A percentile compares a stretch with the other conserved stretches of the same genome.
Evolutionary conservation across 2,329 filamentous ascomycete species (phyloP).

Genomic region (Chaetomium sp.): DNA sequence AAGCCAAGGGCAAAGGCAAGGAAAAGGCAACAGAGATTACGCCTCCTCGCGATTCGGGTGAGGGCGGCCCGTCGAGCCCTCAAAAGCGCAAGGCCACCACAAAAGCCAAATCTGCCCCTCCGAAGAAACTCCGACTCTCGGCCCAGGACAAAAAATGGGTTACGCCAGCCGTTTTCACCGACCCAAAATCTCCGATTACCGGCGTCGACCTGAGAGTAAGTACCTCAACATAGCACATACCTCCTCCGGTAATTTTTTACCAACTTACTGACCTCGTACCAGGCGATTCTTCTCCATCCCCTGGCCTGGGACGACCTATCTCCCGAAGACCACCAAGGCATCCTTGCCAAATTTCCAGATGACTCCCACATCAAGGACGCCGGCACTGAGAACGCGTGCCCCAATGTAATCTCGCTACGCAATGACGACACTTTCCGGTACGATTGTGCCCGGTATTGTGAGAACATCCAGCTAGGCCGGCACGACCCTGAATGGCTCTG

Average conservation of each 20-base stretch:
- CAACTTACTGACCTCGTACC: constrained; percentile 2
- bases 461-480: constrained; percentile 40
- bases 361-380: constrained; percentile 27
- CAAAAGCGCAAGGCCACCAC: constrained; percentile 13
- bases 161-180: constrained; percentile 30
- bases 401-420: constrained; percentile 30
- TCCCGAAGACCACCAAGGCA: constrained; percentile 27
- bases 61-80: background rate
- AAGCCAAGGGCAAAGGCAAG: background rate
- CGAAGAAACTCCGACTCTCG: constrained; percentile 20
- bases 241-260: too few relatives aligned
- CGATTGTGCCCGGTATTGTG: constrained; percentile 36
- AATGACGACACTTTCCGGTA: constrained; percentile 40
- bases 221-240: background rate
- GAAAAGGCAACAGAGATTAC: background rate
- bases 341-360: constrained; percentile 35
- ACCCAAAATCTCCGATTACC: constrained; percentile 31
- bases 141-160: constrained; percentile 24
- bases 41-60: background rate
- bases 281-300: constrained; percentile 34
- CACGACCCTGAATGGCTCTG: constrained; percentile 49
- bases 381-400: constrained; percentile 29
- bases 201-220: constrained; percentile 22
- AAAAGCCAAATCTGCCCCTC: constrained; percentile 1
- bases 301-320: constrained; percentile 34